Evolutionary conservation across 1,139 yeast species (phyloP), one percentile per base, ranked within the genome.

Genomic region (Barnettozyma hawaiiensis): DNA sequence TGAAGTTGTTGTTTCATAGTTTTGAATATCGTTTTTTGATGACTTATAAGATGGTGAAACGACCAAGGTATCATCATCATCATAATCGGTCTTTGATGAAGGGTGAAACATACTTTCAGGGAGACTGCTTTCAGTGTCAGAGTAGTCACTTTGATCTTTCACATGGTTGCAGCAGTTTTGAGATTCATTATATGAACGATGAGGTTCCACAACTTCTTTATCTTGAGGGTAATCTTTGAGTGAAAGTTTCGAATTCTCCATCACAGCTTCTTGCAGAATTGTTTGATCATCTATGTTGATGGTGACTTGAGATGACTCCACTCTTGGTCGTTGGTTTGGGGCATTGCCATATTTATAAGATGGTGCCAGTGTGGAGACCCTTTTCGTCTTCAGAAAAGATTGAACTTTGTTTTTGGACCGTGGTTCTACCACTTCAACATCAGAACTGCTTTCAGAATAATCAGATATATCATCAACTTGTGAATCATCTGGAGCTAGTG

Each of bases 401-500:
- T 35, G 41, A 2, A 35, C 2, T 11, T 31, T 24, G 15, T 27
- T 35, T 31, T 46, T 2, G 79, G 79, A 12, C 73, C 35, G 34
- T 10, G 19, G 14, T 3, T 34, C 21, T 14, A 31, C 31, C n/a
- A 10, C 24, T 15, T 23, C 37, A 20, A 4, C 27, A 12, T 31
- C 32, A 23, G 21, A 19, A 18, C 9, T n/a, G 7, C 21, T 31
- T 31, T 10, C 33, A 31, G 21, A 18, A 18, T 7, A 31, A 18
- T 18, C 8, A 12, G 33, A 31, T 10, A 18, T 21, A 16, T 31
- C 21, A 31, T 31, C 21, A 11, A 14, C 9, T 12, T 16, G 15
- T 26, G 15, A 14, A n/a, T 26, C 5, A 3, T n/a, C 16, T 26
- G 16, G 29, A n/a, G 10, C 5, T 14, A n/a, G 33, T 10, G 6